Evolutionary conservation across 768 basidiomycete species (phyloP), one percentile per base, ranked within the genome.

Genomic region (Amanita brunnescens): DNA sequence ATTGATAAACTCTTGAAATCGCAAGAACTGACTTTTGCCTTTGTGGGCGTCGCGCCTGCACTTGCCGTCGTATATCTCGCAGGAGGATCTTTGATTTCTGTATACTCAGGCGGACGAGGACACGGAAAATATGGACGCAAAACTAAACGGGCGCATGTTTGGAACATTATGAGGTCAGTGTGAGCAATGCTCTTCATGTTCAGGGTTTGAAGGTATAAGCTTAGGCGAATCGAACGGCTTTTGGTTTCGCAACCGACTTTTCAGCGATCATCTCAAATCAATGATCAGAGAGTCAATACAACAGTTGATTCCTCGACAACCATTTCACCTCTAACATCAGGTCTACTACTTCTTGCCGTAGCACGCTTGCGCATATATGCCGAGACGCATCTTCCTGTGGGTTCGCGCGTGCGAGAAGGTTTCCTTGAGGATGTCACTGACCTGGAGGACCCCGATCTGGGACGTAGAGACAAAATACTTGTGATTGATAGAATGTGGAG

Each of bases 11-110:
- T 98, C 49, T 81, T 98, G 56, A 91, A 86, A 57, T 94, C 91
- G 1, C 93, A 96, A 67, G 91, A 95, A 62, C 73, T 96, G 39
- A 96, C 92, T 1, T 99, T 99, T 59, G 95, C 89, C 5, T 97
- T 97, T 60, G 92, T 97, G 54, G 94, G 94, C 57, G 86, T 98
- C 13, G 93, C 95, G 0, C 95, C 95, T 7, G 85, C 87, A 0
- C 67, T 97, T 44, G 79, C 85, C 3, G 70, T 98, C 30, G 77
- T 93, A 2, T 94, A 93, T 57, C 71, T 83, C 1, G 52, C 76
- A 2, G 74, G 76, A 13, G 80, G 79, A 7, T 82, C 77, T 62
- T 26, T 85, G 2, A 58, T 68, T 9, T 66, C 67, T 1, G 51
- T 87, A 1, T 80, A 79, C 69, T 66, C 66, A 0, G 76, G 77